Evolutionary conservation across 2,329 filamentous ascomycete genomes (phyloP).

Genomic region (Colletotrichum lindemuthianum): DNA sequence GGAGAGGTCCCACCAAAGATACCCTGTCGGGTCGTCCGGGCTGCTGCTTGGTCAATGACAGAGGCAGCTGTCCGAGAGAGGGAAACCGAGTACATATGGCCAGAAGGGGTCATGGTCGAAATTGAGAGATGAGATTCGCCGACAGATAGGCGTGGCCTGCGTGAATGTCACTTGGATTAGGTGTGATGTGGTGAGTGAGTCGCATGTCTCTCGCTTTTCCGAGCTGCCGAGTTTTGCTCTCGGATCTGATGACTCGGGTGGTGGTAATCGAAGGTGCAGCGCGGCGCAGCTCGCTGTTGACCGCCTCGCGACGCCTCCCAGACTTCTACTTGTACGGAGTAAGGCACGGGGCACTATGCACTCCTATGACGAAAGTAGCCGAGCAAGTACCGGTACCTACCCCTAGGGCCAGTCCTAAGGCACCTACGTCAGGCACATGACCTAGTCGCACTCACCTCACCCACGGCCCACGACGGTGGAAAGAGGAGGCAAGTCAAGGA

Average conservation of each 20-base stretch:
- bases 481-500: slow-evolving; percentile 13
- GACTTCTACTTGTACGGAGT: neutral
- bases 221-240: slow-evolving; percentile 27
- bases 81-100: slow-evolving; percentile 13
- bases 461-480: neutral
- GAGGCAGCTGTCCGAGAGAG: slow-evolving; percentile 3
- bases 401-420: neutral
- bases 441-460: slow-evolving; percentile 4
- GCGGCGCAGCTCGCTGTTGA: neutral
- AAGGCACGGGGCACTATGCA: too few relatives aligned
- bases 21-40: slow-evolving; percentile 1
- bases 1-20: neutral
- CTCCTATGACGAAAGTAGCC: slow-evolving; percentile 26
- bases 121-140: slow-evolving; percentile 8
- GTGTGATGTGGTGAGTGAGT: slow-evolving; percentile 22
- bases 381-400: slow-evolving; percentile 14
- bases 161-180: slow-evolving; percentile 17
- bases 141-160: slow-evolving; percentile 8
- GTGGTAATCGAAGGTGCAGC: too few relatives aligned
- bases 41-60: slow-evolving; percentile 18
- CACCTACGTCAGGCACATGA: neutral
- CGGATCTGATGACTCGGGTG: slow-evolving; percentile 21
- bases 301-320: neutral
- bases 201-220: slow-evolving; percentile 29
- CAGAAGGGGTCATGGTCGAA: slow-evolving; percentile 6